Conservation (phyloP, 768 basidiomycete genomes). For the Lactifluus subvellereus region DNA sequence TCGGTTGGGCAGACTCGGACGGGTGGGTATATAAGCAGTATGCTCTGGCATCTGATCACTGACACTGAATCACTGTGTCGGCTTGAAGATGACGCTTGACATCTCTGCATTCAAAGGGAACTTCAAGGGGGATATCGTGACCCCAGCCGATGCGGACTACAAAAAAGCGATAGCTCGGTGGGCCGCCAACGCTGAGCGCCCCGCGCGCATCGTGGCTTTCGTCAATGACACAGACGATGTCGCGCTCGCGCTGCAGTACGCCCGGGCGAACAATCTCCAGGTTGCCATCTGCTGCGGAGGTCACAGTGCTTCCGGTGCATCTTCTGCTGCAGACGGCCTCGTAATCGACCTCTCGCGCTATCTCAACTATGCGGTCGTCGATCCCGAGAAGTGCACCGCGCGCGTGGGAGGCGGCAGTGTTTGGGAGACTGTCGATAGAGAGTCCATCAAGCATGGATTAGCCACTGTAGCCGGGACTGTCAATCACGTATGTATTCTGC, state of each 20-base stretch:
- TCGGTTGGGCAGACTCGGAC: no score
- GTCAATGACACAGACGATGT: slow-evolving; percentile 41
- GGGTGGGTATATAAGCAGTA: no score
- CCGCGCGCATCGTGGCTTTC: slow-evolving; percentile 40
- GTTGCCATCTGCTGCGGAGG: slow-evolving; percentile 47
- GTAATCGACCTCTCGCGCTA: slow-evolving; percentile 46
- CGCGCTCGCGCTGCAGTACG: slow-evolving; percentile 33
- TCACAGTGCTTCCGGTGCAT: slow-evolving; percentile 40
- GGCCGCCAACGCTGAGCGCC: slow-evolving; percentile 37
- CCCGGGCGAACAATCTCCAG: slow-evolving; percentile 32
- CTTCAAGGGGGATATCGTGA: slow-evolving; percentile 43
- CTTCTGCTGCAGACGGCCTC: slow-evolving; percentile 42
- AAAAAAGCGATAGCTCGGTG: slow-evolving; percentile 39
- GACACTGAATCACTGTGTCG: no score
- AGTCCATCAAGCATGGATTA: slow-evolving; percentile 39
- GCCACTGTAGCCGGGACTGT: slow-evolving; percentile 44
- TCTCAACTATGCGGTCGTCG: slow-evolving; percentile 35
- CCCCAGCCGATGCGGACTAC: slow-evolving; percentile 36
- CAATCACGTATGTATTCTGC: slow-evolving; percentile 38
- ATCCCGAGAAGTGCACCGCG: slow-evolving; percentile 36
- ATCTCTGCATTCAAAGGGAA: slow-evolving; percentile 21
- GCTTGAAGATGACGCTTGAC: slow-evolving; percentile 15
- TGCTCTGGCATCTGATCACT: no score
- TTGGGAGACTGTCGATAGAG: slow-evolving; percentile 43
- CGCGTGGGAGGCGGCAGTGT: slow-evolving; percentile 44